Conservation (phyloP, 306 rosid genomes). For the Clitoria ternatea region DNA sequence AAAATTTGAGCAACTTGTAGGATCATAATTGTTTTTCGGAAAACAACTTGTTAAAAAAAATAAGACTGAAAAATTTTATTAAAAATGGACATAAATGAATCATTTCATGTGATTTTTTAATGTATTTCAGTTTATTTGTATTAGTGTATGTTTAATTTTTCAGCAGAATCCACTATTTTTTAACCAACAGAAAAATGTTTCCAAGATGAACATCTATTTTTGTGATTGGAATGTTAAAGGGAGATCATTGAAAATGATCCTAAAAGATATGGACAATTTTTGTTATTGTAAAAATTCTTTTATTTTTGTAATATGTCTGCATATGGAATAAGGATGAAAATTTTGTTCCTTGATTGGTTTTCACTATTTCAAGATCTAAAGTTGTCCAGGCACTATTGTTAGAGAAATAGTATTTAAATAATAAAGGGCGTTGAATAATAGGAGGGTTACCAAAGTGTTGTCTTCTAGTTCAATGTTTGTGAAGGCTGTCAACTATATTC, state of each 20-base stretch:
- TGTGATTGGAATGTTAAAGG: not conserved
- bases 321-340: not conserved
- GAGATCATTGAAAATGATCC: not conserved
- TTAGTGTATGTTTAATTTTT: no score
- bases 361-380: constrained; percentile 1
- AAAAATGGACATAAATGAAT: no score
- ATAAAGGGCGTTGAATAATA: not conserved
- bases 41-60: no score
- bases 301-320: no score
- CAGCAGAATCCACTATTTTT: no score
- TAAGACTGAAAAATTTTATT: no score
- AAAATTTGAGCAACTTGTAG: not conserved
- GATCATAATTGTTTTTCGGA: not conserved
- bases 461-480: not conserved
- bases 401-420: not conserved
- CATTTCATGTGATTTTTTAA: no score
- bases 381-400: not conserved
- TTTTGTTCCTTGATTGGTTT: constrained; percentile 12
- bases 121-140: no score
- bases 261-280: not conserved
- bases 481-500: not conserved
- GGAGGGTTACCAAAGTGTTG: not conserved
- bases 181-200: not conserved
- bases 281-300: no score
- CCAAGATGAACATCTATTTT: not conserved